Evolutionary conservation across 805 yeast genomes (phyloP), one percentile per base, ranked within the genome.

Genomic region (Saturnispora sekii): DNA sequence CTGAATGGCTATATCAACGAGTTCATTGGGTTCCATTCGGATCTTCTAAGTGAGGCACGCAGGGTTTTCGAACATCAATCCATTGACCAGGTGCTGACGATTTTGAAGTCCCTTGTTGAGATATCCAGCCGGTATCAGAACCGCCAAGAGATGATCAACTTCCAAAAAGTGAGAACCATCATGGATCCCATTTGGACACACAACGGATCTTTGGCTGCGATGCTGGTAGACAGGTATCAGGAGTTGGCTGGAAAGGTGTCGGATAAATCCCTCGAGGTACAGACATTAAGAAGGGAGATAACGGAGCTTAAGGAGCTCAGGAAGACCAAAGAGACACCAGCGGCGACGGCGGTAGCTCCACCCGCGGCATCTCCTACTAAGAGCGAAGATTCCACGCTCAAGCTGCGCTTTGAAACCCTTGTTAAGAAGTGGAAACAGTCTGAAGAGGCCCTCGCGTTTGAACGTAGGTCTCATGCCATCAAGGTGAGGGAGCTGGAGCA

Each of bases 391-490:
- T 21, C 14, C 39, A 42, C 41, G 14, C 40, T 50, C 8, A 54
- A 53, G 35, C 52, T 78, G 38, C 66, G 87, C 44, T 64, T 81
- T 12, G 79, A 76, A 18, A 87, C 80, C 51, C 58, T 84, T 36
- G 75, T 76, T 35, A 74, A 68, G 49, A 68, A 81, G 53, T 80
- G 85, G 81, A 77, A 79, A 53, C 69, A 78, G 5, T 89, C 84
- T 50, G 66, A 87, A 48, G 93, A 83, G 58, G 74, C 83, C 15
- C 62, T 88, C 29, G 73, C 74, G 16, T 67, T 77, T 45, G 89
- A 83, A 51, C 68, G 70, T 43, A 69, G 69, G 32, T 79, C 80
- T 32, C 76, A 83, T 2, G 67, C 70, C 40, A 59, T 62, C 38
- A 61, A 81, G 37, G 67, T 81, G 5, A 55, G 59, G 15, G 78